phyloP scores from a whole-genome alignment of 1,139 yeast genomes.

The Hyphopichia burtonii region DNA sequence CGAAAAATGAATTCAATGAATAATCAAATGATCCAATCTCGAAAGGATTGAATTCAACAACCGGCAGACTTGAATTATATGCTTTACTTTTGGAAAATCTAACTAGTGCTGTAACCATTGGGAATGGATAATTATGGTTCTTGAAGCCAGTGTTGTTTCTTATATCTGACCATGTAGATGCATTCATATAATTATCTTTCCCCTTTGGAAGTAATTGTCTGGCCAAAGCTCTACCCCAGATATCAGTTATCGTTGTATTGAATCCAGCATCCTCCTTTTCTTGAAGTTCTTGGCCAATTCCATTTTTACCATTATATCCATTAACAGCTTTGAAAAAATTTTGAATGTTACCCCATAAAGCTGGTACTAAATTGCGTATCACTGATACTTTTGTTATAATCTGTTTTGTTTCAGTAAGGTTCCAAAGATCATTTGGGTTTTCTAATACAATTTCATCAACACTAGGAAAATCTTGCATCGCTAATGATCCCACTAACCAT shows the following conservation, averaged over 20 bases:
- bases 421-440: slow-evolving; percentile 35
- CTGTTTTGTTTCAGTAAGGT: slow-evolving; percentile 28
- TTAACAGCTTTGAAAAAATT: slow-evolving; percentile 27
- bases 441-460: slow-evolving; percentile 34
- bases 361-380: slow-evolving; percentile 22
- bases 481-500: slow-evolving; percentile 37
- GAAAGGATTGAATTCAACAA: slow-evolving; percentile 41
- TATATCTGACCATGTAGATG: slow-evolving; percentile 33
- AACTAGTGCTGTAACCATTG: slow-evolving; percentile 35
- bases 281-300: slow-evolving; percentile 27
- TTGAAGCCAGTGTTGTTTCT: slow-evolving; percentile 24
- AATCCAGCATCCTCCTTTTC: slow-evolving; percentile 34
- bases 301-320: slow-evolving; percentile 18
- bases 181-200: slow-evolving; percentile 21
- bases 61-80: slow-evolving; percentile 36
- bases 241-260: slow-evolving; percentile 30
- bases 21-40: slow-evolving; percentile 47
- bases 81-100: slow-evolving; percentile 34
- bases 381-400: slow-evolving; percentile 25
- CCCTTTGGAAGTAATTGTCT: slow-evolving; percentile 35
- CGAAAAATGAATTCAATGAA: slow-evolving; percentile 36
- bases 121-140: slow-evolving; percentile 42
- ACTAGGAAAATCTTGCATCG: slow-evolving; percentile 33
- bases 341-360: slow-evolving; percentile 20
- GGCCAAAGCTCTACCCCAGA: slow-evolving; percentile 41